Conservation (phyloP, 2,329 filamentous ascomycete genomes). For the Paecilomyces variotii region DNA sequence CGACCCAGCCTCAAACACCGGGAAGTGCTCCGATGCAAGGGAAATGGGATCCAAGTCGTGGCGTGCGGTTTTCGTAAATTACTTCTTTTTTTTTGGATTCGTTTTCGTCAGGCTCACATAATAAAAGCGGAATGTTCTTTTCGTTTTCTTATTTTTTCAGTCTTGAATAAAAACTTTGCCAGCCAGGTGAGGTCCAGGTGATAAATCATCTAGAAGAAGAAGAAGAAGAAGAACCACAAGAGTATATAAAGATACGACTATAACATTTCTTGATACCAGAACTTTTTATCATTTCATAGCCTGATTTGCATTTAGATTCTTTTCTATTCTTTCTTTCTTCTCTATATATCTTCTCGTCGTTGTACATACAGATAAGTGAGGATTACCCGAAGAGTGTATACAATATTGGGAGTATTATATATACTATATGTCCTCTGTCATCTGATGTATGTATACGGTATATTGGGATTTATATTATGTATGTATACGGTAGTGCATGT, state of each 20-base stretch:
- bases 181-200: too few relatives aligned
- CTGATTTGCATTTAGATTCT: neutral
- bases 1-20: slow-evolving; percentile 11
- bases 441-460: neutral
- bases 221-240: neutral
- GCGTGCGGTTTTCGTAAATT: slow-evolving; percentile 46
- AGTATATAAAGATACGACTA: neutral
- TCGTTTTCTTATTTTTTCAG: neutral
- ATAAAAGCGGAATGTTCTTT: neutral
- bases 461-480: neutral
- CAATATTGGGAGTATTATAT: neutral
- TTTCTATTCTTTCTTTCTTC: neutral
- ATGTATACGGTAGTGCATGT: too few relatives aligned
- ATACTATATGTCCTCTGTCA: too few relatives aligned
- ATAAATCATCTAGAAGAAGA: neutral
- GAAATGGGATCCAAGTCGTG: slow-evolving; percentile 53
- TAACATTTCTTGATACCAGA: neutral
- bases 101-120: neutral
- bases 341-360: neutral
- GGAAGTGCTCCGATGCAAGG: slow-evolving; percentile 22
- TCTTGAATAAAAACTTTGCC: neutral
- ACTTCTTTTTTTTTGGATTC: neutral
- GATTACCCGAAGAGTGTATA: neutral
- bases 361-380: neutral
- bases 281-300: neutral